Evolutionary conservation across 768 basidiomycete genomes (phyloP).

Genomic region (Megacollybia marginata): DNA sequence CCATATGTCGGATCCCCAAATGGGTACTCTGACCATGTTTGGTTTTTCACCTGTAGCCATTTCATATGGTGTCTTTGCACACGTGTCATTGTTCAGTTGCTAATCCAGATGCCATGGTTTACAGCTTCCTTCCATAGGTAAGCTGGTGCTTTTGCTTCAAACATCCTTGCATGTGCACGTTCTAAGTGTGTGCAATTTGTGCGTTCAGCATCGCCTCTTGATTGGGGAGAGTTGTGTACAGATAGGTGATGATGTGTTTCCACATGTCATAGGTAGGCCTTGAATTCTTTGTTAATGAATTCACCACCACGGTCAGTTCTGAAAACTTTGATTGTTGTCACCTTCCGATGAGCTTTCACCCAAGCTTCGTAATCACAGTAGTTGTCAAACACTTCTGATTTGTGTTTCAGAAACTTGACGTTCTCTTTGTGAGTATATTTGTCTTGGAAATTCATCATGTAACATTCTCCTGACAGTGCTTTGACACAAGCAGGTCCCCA

Average conservation of each 20-base stretch:
- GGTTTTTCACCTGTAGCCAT: conserved; percentile 8
- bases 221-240: conserved; percentile 24
- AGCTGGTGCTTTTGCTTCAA: conserved; percentile 5
- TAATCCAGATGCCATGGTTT: conserved; percentile 4
- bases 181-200: conserved; percentile 19
- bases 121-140: conserved; percentile 15
- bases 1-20: too few species aligned
- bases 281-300: conserved; percentile 20
- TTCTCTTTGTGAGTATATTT: conserved; percentile 7
- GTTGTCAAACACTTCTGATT: conserved; percentile 8
- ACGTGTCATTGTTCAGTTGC: conserved; percentile 1
- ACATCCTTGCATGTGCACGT: conserved; percentile 19
- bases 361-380: conserved; percentile 19
- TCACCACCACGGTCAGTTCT: too few species aligned
- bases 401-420: conserved; percentile 11
- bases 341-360: conserved; percentile 15
- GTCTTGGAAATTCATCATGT: conserved; percentile 13
- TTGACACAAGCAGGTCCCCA: conserved; percentile 19
- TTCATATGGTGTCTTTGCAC: conserved; percentile 6
- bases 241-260: conserved; percentile 24
- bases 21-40: conserved; percentile 12
- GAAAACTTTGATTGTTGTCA: conserved; percentile 6
- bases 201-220: conserved; percentile 23
- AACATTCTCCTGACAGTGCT: conserved; percentile 8
- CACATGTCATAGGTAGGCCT: conserved; percentile 11